Evolutionary conservation across 1,284 basidiomycete species (phyloP).

Genomic region (Cryptococcus sp.): DNA sequence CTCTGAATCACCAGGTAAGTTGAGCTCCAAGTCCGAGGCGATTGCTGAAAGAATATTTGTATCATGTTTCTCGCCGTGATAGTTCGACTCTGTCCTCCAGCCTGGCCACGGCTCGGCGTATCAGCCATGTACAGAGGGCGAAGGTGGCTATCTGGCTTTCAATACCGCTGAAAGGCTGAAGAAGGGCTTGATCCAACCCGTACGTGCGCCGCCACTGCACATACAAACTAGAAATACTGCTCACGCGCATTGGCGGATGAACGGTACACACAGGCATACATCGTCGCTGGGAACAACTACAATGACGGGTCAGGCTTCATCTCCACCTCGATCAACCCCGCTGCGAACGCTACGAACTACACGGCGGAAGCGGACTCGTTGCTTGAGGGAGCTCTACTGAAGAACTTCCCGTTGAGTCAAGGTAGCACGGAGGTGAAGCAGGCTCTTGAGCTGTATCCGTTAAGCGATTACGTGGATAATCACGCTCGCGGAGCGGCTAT

Average conservation of each 20-base stretch:
- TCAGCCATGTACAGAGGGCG: constrained; percentile 21
- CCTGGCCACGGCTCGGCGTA: constrained; percentile 17
- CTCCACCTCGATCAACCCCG: constrained; percentile 12
- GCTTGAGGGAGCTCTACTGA: constrained; percentile 4
- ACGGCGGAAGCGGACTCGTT: constrained; percentile 12
- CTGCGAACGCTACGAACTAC: constrained; percentile 14
- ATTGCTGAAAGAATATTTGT: background rate
- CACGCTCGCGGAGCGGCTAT: constrained; percentile 17
- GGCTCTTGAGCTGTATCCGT: constrained; percentile 11
- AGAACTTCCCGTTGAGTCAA: constrained; percentile 12
- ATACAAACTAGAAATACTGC: background rate
- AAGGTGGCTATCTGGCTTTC: constrained; percentile 16
- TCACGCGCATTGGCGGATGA: background rate
- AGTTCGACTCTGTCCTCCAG: constrained; percentile 15
- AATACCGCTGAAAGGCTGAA: constrained; percentile 19
- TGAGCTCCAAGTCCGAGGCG: too few relatives aligned
- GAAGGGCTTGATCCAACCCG: constrained; percentile 12
- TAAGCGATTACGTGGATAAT: constrained; percentile 17
- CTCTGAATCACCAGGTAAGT: constrained; percentile 16
- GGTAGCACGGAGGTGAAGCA: constrained; percentile 9
- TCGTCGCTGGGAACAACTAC: constrained; percentile 19
- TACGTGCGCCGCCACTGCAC: constrained; percentile 1
- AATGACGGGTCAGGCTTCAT: constrained; percentile 21
- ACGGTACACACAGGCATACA: constrained; percentile 4
- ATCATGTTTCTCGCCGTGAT: background rate